Percentiles rank a stretch among this genome's conserved stretches.
Evolutionary conservation across 2,329 filamentous ascomycete species (phyloP).

Genomic region (Colletotrichum orbiculare): DNA sequence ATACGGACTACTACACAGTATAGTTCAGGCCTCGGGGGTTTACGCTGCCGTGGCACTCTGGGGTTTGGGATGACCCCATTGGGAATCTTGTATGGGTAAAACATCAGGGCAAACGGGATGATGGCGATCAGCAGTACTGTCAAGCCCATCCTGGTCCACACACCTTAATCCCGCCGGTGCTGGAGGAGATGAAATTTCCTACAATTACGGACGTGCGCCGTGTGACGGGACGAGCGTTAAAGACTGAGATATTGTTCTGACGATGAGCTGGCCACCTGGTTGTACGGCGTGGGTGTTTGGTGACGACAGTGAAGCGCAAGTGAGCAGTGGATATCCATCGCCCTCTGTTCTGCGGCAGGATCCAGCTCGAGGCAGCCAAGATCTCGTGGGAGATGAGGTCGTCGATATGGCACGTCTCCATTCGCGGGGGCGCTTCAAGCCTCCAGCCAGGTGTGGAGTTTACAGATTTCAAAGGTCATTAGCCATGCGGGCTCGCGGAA

Average conservation of each 20-base stretch:
- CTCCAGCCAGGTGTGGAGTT: neutral
- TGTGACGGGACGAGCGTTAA: neutral
- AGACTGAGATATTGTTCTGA: no score
- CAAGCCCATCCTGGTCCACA: conserved; percentile 24
- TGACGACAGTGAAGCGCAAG: no score
- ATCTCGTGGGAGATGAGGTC: conserved; percentile 8
- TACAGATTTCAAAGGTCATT: no score
- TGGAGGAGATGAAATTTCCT: neutral
- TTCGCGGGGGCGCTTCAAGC: neutral
- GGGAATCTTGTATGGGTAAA: conserved; percentile 19
- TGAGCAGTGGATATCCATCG: neutral
- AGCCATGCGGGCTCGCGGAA: no score
- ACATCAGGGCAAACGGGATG: conserved; percentile 13
- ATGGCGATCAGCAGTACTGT: conserved; percentile 24
- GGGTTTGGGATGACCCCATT: conserved; percentile 17
- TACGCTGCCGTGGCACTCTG: no score
- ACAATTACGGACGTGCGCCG: neutral
- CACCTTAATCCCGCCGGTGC: conserved; percentile 29
- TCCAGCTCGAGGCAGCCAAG: conserved; percentile 5
- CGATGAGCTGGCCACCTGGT: no score
- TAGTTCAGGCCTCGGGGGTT: no score
- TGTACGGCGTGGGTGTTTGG: neutral
- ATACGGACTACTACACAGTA: no score
- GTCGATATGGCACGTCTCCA: neutral
- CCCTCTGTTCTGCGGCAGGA: neutral